phyloP scores from a whole-genome alignment of 305 asterid species.

The Fraxinus velutina region DNA sequence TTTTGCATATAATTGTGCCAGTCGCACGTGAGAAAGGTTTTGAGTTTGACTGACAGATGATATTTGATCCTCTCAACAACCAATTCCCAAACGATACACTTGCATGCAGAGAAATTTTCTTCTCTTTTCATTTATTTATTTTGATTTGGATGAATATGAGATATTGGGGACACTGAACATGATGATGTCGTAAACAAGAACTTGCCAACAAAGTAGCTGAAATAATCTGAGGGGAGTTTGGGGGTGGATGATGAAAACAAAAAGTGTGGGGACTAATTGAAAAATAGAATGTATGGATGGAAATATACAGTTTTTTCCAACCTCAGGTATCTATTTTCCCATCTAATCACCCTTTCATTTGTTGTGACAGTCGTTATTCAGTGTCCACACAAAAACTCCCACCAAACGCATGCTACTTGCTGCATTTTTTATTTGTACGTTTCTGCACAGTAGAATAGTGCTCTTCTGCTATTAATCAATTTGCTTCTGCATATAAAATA shows the following conservation, averaged over 20 bases:
- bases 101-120: not conserved
- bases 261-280: not conserved
- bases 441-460: not conserved
- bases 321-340: not conserved
- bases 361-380: not conserved
- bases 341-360: not conserved
- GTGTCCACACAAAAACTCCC: not conserved
- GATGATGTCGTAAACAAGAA: not conserved
- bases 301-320: not conserved
- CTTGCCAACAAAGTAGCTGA: not conserved
- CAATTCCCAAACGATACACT: not conserved
- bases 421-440: not conserved
- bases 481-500: too few relatives aligned
- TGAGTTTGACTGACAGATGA: slow-evolving; percentile 3
- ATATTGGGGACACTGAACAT: not conserved
- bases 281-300: not conserved
- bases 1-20: not conserved
- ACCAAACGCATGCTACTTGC: not conserved
- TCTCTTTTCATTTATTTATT: not conserved
- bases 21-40: not conserved
- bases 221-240: not conserved
- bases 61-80: not conserved
- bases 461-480: not conserved
- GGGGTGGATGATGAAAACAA: not conserved
- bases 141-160: not conserved